phyloP scores from a whole-genome alignment of 352 stramenopile genomes.

The Phytopythium litorale region DNA sequence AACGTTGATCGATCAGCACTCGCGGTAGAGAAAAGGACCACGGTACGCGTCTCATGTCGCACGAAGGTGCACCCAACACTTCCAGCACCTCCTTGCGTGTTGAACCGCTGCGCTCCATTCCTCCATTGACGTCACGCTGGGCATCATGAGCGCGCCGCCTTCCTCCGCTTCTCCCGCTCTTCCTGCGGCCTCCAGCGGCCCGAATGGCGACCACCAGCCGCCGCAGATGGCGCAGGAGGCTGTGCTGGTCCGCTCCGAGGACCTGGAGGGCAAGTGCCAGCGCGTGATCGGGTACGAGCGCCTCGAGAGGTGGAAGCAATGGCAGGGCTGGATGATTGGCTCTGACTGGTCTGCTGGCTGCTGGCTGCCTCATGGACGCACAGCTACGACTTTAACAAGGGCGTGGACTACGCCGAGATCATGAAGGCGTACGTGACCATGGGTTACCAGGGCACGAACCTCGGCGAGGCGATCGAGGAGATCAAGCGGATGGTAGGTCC shows the following conservation, averaged over 20 bases:
- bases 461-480: constrained; percentile 96
- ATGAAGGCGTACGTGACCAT: constrained; percentile 82
- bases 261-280: constrained; percentile 64
- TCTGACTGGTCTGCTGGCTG: background rate
- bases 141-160: background rate
- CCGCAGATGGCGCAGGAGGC: constrained; percentile 63
- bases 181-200: background rate
- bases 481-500: constrained; percentile 94
- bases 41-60: background rate
- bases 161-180: background rate
- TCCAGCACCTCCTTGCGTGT: no score
- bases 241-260: constrained; percentile 73
- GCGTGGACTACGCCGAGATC: constrained; percentile 83
- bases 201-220: constrained; percentile 6
- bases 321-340: background rate
- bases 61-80: background rate
- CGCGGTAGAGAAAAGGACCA: background rate
- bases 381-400: constrained; percentile 91
- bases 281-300: constrained; percentile 33
- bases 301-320: background rate
- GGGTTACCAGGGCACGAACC: constrained; percentile 96
- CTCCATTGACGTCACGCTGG: background rate
- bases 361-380: background rate
- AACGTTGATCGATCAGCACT: background rate
- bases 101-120: constrained; percentile 1